These are phyloP conservation scores for Ambrosiella beaveri DNA, from an alignment of 2,329 filamentous ascomycete genomes.

Conservation along the genomic window DNA sequence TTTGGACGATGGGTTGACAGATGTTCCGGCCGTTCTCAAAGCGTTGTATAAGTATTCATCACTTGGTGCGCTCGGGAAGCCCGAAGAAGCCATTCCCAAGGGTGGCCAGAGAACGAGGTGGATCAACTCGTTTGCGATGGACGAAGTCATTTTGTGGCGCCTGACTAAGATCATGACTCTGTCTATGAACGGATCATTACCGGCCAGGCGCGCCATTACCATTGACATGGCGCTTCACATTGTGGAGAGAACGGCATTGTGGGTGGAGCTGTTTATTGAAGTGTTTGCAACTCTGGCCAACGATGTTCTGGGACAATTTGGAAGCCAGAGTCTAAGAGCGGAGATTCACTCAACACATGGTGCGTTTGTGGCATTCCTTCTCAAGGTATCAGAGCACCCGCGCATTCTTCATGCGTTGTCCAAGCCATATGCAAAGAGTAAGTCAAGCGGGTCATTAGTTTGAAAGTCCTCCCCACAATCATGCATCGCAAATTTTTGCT, in stretches of 20 bases:
- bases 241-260: constrained; percentile 33
- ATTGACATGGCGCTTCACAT: constrained; percentile 32
- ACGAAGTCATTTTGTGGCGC: constrained; percentile 86
- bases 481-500: background rate
- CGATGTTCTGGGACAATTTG: constrained; percentile 30
- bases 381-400: constrained; percentile 43
- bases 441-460: background rate
- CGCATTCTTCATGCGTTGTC: constrained; percentile 36
- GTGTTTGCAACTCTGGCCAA: constrained; percentile 31
- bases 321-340: constrained; percentile 29
- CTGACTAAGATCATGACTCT: constrained; percentile 58
- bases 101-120: constrained; percentile 23
- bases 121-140: constrained; percentile 43
- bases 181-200: background rate
- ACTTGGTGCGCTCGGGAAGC: constrained; percentile 14
- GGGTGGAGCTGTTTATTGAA: constrained; percentile 41
- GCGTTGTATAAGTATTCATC: constrained; percentile 39
- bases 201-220: constrained; percentile 17
- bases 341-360: constrained; percentile 45
- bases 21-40: constrained; percentile 36
- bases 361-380: constrained; percentile 45
- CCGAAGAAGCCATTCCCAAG: constrained; percentile 14
- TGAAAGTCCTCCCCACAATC: background rate
- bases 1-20: constrained; percentile 31
- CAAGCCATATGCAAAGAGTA: constrained; percentile 25